Percentiles rank a stretch among this genome's conserved stretches.
phyloP scores from a whole-genome alignment of 2,329 filamentous ascomycete genomes.

The Cladophialophora carrionii region DNA sequence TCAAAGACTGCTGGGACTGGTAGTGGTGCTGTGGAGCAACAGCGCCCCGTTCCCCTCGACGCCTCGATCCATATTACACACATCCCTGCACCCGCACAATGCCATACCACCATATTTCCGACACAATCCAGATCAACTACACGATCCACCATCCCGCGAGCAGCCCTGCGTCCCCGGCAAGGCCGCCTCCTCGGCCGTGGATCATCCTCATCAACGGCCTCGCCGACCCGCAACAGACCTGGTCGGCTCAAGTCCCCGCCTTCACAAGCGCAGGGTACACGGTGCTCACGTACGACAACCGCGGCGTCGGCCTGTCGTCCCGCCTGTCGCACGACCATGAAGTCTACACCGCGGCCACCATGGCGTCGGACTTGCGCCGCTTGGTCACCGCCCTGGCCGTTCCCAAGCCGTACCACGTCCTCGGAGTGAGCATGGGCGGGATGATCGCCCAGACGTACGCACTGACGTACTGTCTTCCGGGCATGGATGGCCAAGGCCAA shows the following conservation, averaged over 20 bases:
- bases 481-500: background rate
- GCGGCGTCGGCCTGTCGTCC: constrained; percentile 25
- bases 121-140: constrained; percentile 22
- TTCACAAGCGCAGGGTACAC: constrained; percentile 23
- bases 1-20: background rate
- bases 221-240: constrained; percentile 24
- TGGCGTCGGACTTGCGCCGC: constrained; percentile 23
- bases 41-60: background rate
- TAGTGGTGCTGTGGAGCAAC: background rate
- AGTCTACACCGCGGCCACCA: constrained; percentile 17
- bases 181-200: background rate
- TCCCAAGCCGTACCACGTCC: constrained; percentile 19
- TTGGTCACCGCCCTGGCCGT: constrained; percentile 14
- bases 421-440: constrained; percentile 28
- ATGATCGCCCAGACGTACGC: constrained; percentile 30
- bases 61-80: background rate
- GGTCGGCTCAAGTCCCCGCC: constrained; percentile 19
- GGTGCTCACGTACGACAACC: constrained; percentile 31
- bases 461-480: constrained; percentile 8
- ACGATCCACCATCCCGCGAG: constrained; percentile 14
- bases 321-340: constrained; percentile 11
- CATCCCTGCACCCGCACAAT: constrained; percentile 12
- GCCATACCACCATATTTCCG: constrained; percentile 19
- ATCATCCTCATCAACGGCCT: constrained; percentile 30
- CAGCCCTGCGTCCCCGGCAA: background rate